Evolutionary conservation across 129 eudicot species (phyloP), one percentile per base, ranked within the genome.

Genomic region (Tanacetum coccineum): DNA sequence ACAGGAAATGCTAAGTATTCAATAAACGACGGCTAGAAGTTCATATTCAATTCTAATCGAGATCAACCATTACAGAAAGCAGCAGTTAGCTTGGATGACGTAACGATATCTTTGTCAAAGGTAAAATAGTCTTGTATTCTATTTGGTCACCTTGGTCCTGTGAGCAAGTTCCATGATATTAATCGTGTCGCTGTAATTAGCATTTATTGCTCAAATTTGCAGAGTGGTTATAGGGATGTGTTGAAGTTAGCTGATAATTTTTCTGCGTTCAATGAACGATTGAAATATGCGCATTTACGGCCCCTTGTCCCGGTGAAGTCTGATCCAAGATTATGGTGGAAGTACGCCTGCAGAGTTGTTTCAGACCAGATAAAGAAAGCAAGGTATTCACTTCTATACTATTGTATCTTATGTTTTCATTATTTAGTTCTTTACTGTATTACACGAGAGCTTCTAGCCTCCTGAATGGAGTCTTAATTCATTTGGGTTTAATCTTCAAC

Each of bases 311-410:
- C 89, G 4, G 89, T 94, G 66, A 89, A 75, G 80, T 81, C 88
- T 64, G 83, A 89, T 80, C 90, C 96, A 28, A 84, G 79, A 73
- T 71, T 94, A 25, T 94, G 99, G 99, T 94, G 97, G 99, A 89
- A 78, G 83, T 94, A 87, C 74, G 95, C 94, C 6, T 86, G 65
- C 67, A 84, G 61, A 74, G 95, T 77, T 64, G 76, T 81, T 49
- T 62, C 85, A 57, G 99, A 89, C 50, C 86, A 94, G 78, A 75
- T 76, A 68, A 94, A 94, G 85, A 87, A 81, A 79, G 97, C 95
- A 67, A 83, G 99, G 99, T 94, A 75, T 44, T 22, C 15, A 55
- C 36, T 50, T 64, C 26, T 66, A 36, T 19, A 62, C 59, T 64
- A 13, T 42, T 51, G 59, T 20, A 18, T 62, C 70, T 68, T 30